Conservation (phyloP, 2,329 filamentous ascomycete species). For the Fusarium nurragi region DNA sequence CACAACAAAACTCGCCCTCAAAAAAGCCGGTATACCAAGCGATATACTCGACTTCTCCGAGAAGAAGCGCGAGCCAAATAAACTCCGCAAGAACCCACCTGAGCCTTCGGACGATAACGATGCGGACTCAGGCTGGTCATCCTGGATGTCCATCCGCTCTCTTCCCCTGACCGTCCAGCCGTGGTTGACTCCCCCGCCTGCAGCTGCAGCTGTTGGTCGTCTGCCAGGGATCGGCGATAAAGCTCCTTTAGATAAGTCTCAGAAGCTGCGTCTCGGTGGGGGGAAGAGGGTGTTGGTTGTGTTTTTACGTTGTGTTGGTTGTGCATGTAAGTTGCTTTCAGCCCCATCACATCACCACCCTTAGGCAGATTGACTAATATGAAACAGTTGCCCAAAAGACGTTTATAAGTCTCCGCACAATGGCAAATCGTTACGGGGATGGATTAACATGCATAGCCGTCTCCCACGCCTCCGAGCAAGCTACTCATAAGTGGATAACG, state of each 20-base stretch:
- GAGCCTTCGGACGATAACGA: conserved; percentile 43
- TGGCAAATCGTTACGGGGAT: conserved; percentile 61
- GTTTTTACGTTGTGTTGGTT: conserved; percentile 65
- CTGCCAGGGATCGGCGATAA: conserved; percentile 60
- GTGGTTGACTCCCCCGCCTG: conserved; percentile 62
- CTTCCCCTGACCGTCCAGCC: conserved; percentile 63
- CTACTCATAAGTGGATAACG: conserved; percentile 66
- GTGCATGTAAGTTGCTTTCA: conserved; percentile 58
- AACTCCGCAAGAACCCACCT: conserved; percentile 47
- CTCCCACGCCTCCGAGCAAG: conserved; percentile 65
- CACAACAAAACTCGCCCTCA: conserved; percentile 67
- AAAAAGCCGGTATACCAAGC: conserved; percentile 64
- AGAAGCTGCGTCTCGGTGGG: conserved; percentile 55
- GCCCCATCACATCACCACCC: neutral
- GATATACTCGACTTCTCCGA: conserved; percentile 56
- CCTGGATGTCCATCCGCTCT: conserved; percentile 61
- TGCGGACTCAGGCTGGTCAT: conserved; percentile 50
- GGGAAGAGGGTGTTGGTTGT: conserved; percentile 59
- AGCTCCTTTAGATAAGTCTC: conserved; percentile 59
- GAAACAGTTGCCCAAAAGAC: conserved; percentile 63
- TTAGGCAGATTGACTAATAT: neutral
- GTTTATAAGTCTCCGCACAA: conserved; percentile 64
- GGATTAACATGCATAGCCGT: conserved; percentile 65
- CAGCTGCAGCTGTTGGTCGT: conserved; percentile 57
- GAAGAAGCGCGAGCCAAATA: conserved; percentile 46